phyloP scores from a whole-genome alignment of 2,329 filamentous ascomycete genomes.

The Diplodia seriata region DNA sequence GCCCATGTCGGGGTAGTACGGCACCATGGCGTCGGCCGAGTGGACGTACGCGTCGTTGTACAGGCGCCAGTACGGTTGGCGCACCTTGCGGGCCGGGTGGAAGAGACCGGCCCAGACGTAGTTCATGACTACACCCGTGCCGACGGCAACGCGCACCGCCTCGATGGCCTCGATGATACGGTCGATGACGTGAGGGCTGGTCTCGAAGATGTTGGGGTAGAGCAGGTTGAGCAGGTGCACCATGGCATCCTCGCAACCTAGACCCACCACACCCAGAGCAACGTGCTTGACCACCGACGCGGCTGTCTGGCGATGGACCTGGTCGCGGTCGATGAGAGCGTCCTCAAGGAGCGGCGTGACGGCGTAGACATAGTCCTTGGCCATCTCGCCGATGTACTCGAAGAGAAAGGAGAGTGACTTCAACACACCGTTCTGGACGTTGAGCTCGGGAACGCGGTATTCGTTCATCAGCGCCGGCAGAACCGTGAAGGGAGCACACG shows the following conservation, averaged over 20 bases:
- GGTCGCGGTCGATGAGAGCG: slow-evolving; percentile 95
- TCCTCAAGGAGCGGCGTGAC: slow-evolving; percentile 96
- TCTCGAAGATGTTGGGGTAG: slow-evolving; percentile 97
- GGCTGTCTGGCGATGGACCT: slow-evolving; percentile 96
- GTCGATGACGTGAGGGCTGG: slow-evolving; percentile 97
- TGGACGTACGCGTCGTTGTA: slow-evolving; percentile 98
- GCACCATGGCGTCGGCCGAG: slow-evolving; percentile 89
- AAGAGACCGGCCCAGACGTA: slow-evolving; percentile 98
- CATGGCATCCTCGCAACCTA: slow-evolving; percentile 99
- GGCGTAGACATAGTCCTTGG: slow-evolving; percentile 98
- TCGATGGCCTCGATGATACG: slow-evolving; percentile 97
- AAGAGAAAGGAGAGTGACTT: slow-evolving; percentile 97
- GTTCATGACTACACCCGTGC: slow-evolving; percentile 91
- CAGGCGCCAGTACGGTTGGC: slow-evolving; percentile 92
- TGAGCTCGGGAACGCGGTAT: slow-evolving; percentile 96
- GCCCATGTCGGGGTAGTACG: slow-evolving; percentile 88
- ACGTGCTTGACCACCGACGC: slow-evolving; percentile 98
- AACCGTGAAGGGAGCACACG: slow-evolving; percentile 96
- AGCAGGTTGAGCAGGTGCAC: slow-evolving; percentile 94
- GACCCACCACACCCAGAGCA: slow-evolving; percentile 92
- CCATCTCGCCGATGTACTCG: slow-evolving; percentile 99
- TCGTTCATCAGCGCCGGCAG: slow-evolving; percentile 99
- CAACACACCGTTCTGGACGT: slow-evolving; percentile 97
- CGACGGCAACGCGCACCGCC: slow-evolving; percentile 90
- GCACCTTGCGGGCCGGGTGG: slow-evolving; percentile 93